A percentile compares a stretch with the other conserved stretches of the same genome.
These are phyloP conservation scores for Tolypocladium album DNA, from an alignment of 2,329 filamentous ascomycete genomes.

Conservation along the genomic window DNA sequence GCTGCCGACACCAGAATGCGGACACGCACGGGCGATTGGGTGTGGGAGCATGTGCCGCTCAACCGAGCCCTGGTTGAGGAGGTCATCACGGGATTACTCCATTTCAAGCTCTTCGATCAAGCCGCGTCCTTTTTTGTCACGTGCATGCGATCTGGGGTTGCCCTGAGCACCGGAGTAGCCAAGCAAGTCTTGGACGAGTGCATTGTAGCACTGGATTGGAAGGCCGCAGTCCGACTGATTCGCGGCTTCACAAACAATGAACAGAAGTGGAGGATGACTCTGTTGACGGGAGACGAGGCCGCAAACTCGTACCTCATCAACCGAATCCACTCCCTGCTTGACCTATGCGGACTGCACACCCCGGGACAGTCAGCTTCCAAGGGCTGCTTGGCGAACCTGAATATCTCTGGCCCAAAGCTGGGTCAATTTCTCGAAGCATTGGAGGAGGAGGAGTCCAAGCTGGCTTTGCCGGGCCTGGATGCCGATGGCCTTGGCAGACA, in stretches of 20 bases:
- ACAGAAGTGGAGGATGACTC: conserved; percentile 14
- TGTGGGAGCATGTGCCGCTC: conserved; percentile 29
- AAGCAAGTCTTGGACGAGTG: conserved; percentile 29
- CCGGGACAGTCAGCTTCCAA: conserved; percentile 2
- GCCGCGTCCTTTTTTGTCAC: conserved; percentile 31
- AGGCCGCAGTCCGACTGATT: conserved; percentile 18
- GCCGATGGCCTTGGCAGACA: background rate
- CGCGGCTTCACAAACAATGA: conserved; percentile 14
- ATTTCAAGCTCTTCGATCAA: conserved; percentile 32
- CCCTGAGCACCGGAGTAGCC: conserved; percentile 19
- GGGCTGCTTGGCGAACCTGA: conserved; percentile 13
- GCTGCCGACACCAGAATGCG: conserved; percentile 12
- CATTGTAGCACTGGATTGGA: conserved; percentile 29
- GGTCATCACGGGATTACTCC: conserved; percentile 36
- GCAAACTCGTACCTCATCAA: conserved; percentile 16
- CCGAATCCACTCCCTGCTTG: conserved; percentile 22
- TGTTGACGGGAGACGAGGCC: conserved; percentile 10
- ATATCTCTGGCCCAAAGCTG: conserved; percentile 12
- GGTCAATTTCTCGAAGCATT: conserved; percentile 12
- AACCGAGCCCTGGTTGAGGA: conserved; percentile 29
- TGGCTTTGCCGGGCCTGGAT: conserved; percentile 1
- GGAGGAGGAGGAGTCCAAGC: conserved; percentile 5
- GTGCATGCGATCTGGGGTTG: conserved; percentile 24
- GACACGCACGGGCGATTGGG: conserved; percentile 19
- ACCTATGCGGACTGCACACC: conserved; percentile 21